Evolutionary conservation across 768 basidiomycete genomes (phyloP), one percentile per base, ranked within the genome.

Genomic region (Macrolepiota dolichaula): DNA sequence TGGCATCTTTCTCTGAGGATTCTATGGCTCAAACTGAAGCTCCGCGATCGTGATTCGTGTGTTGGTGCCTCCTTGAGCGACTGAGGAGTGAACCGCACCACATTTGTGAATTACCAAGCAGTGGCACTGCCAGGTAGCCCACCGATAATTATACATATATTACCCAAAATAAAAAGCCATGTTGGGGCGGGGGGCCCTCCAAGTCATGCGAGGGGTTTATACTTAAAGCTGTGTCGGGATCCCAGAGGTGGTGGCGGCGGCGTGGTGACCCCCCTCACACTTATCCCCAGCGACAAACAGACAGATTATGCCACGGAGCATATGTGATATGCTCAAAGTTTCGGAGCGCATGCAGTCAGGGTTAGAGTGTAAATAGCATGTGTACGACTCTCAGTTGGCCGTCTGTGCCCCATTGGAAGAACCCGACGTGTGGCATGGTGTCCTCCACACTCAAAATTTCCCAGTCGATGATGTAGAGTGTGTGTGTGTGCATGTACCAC

Each of bases 261-360:
- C 32, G 37, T n/a, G 22, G 35, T 36, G 24, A 29, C 25, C 19
- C 25, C 47, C 40, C 19, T 44, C 7, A 19, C 42, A 32, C 27
- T 13, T n/a, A n/a, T n/a, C n/a, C n/a, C n/a, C n/a, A 25, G 27
- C 24, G 50, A 52, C 57, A 59, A 59, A 59, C 13, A 24, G 57
- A 59, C 57, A 59, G 57, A 42, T 51, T 51, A 46, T 59, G 57
- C 57, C 57, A 59, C 50, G 25, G 57, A 40, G 27, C 24, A 24
- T 22, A 40, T 42, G 24, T 42, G 24, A 51, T 59, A 38, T 12
- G 47, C 55, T 57, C 29, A 57, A 38, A 22, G 49, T 59, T 59
- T 51, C 49, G 57, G 49, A 51, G 27, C 50, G 37, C 19, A 40
- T 42, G 25, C 35, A 47, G 37, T 7, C 4, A 51, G 42, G 36